Conservation (phyloP, 2,329 filamentous ascomycete species). For the Didymella exigua region DNA sequence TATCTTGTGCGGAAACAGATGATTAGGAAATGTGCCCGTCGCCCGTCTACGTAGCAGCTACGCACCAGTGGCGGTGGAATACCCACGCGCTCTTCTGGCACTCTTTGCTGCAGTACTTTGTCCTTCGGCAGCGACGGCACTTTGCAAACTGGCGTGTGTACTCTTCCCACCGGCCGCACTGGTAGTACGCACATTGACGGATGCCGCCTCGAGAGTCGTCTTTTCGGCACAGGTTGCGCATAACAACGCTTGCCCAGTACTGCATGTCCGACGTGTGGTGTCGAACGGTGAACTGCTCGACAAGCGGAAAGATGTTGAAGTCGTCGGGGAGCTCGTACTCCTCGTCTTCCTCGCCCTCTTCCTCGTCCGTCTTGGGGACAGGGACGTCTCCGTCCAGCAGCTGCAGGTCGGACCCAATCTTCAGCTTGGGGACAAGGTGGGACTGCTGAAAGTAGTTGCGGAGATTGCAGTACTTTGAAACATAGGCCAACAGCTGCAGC, state of each 20-base stretch:
- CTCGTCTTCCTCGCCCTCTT: conserved; percentile 73
- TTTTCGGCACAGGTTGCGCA: conserved; percentile 98
- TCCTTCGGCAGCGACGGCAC: conserved; percentile 91
- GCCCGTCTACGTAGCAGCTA: conserved; percentile 64
- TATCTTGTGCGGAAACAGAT: conserved; percentile 28
- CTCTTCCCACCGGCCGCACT: conserved; percentile 98
- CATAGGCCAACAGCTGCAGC: conserved; percentile 92
- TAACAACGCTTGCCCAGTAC: conserved; percentile 98
- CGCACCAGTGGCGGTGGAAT: conserved; percentile 97
- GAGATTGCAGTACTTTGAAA: conserved; percentile 97
- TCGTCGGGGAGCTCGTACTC: conserved; percentile 93
- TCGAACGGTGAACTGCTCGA: conserved; percentile 96
- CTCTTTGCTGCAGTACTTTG: conserved; percentile 99
- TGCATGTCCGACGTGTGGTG: conserved; percentile 98
- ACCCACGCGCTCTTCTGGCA: conserved; percentile 99
- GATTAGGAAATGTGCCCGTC: conserved; percentile 26
- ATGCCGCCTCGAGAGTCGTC: conserved; percentile 95
- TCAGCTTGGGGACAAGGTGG: conserved; percentile 88
- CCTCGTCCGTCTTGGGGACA: conserved; percentile 46
- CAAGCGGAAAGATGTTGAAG: conserved; percentile 97
- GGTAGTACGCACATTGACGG: conserved; percentile 95
- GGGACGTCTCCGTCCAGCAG: conserved; percentile 72
- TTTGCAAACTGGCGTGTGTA: conserved; percentile 97
- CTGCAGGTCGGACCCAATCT: conserved; percentile 84
- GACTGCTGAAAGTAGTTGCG: conserved; percentile 94